phyloP scores from a whole-genome alignment of 257 asterid genomes.

The Misopates orontium region DNA sequence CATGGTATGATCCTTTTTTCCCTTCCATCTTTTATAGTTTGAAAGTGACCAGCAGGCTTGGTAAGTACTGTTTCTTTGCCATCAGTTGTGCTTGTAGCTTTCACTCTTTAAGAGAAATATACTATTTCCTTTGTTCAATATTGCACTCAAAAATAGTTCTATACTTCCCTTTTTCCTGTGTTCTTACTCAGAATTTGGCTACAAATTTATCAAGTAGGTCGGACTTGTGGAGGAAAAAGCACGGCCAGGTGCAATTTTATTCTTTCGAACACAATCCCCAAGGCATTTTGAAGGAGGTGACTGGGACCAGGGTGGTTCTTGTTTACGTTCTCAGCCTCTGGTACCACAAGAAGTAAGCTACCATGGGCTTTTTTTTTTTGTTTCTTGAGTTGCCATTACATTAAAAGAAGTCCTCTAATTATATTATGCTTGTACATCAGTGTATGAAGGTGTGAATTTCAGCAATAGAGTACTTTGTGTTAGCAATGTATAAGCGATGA shows the following conservation, averaged over 20 bases:
- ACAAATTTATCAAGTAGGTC: constrained; percentile 42
- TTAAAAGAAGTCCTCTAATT: neutral
- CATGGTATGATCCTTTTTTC: constrained; percentile 56
- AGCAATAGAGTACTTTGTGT: neutral
- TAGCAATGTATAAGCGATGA: neutral
- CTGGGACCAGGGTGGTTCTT: constrained; percentile 95
- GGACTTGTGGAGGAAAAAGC: constrained; percentile 53
- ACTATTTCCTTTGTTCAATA: neutral
- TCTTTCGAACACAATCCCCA: constrained; percentile 88
- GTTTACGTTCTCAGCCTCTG: constrained; percentile 69
- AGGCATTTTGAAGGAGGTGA: constrained; percentile 97
- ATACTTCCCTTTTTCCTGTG: constrained; percentile 19
- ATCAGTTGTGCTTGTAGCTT: neutral
- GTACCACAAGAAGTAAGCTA: constrained; percentile 64
- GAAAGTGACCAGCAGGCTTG: neutral
- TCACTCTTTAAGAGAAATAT: neutral
- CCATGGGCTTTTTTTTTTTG: neutral
- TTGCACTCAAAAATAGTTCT: neutral
- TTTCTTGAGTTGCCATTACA: neutral
- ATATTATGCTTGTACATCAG: neutral
- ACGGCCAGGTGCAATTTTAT: constrained; percentile 46
- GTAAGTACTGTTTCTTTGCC: neutral
- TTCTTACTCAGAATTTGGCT: constrained; percentile 18
- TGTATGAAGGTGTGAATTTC: neutral
- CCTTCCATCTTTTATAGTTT: constrained; percentile 10